Base-by-base conservation (phyloP, 805 yeast species). In the Teunomyces stri region DNA sequence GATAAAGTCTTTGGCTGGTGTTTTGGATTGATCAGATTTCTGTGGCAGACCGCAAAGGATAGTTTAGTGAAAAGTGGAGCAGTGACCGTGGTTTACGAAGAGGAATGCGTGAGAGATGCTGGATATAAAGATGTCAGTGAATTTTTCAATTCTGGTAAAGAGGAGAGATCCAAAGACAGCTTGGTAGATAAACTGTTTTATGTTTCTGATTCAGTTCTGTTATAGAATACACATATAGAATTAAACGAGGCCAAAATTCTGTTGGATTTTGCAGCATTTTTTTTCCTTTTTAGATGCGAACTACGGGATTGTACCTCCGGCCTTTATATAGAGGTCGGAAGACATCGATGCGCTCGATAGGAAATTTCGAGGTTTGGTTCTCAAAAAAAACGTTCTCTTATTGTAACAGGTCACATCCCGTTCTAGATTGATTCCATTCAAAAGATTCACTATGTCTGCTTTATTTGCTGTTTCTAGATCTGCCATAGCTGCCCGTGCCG, bases 11-110 rank as follows among this genome's bases (percentile, higher is more conserved):
- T 88, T 66, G 98, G 98, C 0, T 94, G 98, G 98, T 76, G 81
- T 45, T 68, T 56, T 44, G 78, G 87, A 7, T 80, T 85, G 40
- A 75, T 86, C 6, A 69, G 99, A 43, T 94, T 85, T 58, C 89
- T 96, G 33, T 94, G 99, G 99, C 94, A 89, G 57, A 94, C 99
- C 0, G 82, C 96, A 1, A 82, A 80, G 54, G 95, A 89, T 51
- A 73, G 87, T 31, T 65, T 92, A 34, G 74, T 73, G 10, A 78
- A 74, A 35, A 70, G 75, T 38, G 76, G 76, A 0, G 82, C 80
- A 3, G 68, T 76, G 0, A 70, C 71, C 1, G 80, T 89, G 45
- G 75, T 78, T 15, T 89, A 92, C 83, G 81, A 78, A 45, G 82
- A 76, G 22, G 78, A 75, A 42, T 61, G 72, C 21, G 58, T 60